Conservation (phyloP, 2,329 filamentous ascomycete species). For the Scedosporium boydii region DNA sequence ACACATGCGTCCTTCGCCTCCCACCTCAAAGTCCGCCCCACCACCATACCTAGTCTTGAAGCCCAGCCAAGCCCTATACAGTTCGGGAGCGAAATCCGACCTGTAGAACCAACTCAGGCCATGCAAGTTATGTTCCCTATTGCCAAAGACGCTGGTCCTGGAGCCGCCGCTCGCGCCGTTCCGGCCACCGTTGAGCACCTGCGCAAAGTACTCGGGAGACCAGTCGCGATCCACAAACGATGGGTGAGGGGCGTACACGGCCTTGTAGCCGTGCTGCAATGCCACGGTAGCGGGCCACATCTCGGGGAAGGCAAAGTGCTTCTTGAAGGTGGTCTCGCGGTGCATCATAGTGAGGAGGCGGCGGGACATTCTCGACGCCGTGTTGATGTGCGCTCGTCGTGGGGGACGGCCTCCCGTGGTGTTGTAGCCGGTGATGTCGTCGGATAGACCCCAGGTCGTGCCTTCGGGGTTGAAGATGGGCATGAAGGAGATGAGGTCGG, state of each 20-base stretch:
- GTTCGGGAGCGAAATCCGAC: constrained; percentile 66
- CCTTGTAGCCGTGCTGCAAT: constrained; percentile 86
- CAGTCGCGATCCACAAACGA: constrained; percentile 81
- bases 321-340: constrained; percentile 72
- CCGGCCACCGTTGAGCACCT: constrained; percentile 69
- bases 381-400: constrained; percentile 81
- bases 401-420: constrained; percentile 47
- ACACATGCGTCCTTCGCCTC: constrained; percentile 80
- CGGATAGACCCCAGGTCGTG: constrained; percentile 72
- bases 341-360: constrained; percentile 82
- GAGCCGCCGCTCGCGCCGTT: constrained; percentile 69
- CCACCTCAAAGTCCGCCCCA: constrained; percentile 65
- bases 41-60: constrained; percentile 70
- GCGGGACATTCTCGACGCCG: constrained; percentile 72
- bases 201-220: constrained; percentile 69
- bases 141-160: constrained; percentile 64
- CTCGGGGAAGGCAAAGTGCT: constrained; percentile 87
- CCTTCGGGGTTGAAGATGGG: constrained; percentile 85
- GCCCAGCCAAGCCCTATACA: constrained; percentile 82
- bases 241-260: constrained; percentile 82
- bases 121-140: constrained; percentile 79
- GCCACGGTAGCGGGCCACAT: constrained; percentile 91
- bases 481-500: constrained; percentile 85
- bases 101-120: constrained; percentile 92
- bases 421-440: constrained; percentile 82